phyloP scores from a whole-genome alignment of 164 flowering plant genomes.

The Brasenia schreberi region DNA sequence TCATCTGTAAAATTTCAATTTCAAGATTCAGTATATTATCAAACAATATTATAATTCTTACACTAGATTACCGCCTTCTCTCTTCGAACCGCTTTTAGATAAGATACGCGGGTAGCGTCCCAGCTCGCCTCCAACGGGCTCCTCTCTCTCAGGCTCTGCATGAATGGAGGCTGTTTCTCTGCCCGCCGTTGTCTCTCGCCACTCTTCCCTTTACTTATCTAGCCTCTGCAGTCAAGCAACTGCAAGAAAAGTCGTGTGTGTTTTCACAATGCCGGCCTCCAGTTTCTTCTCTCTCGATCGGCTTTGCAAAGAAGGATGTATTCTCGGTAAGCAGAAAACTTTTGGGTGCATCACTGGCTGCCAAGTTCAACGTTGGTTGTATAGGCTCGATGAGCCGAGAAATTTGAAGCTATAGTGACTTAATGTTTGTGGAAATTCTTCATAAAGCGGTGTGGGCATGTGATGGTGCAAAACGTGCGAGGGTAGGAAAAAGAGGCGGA shows the following conservation, averaged over 20 bases:
- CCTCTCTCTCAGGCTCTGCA: background rate
- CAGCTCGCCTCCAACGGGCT: no score
- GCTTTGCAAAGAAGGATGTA: slow-evolving; percentile 23
- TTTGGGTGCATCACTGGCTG: background rate
- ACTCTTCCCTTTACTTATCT: slow-evolving; percentile 19
- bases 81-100: no score
- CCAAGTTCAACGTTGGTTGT: background rate
- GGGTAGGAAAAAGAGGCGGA: slow-evolving; percentile 24
- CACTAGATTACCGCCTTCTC: no score
- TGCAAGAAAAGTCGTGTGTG: background rate
- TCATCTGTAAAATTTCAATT: no score
- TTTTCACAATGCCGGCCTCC: slow-evolving; percentile 17
- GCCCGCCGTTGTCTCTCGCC: slow-evolving; percentile 46
- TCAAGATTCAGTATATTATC: no score
- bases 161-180: slow-evolving; percentile 43
- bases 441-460: slow-evolving; percentile 67
- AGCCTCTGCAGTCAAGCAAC: slow-evolving; percentile 3
- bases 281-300: slow-evolving; percentile 19
- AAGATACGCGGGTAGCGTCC: no score
- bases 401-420: background rate
- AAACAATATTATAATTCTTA: no score
- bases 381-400: background rate
- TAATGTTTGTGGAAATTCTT: background rate
- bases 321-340: slow-evolving; percentile 34
- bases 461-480: slow-evolving; percentile 31